Evolutionary conservation across 2,329 filamentous ascomycete genomes (phyloP), one percentile per base, ranked within the genome.

Genomic region (Aspergillus flavus): DNA sequence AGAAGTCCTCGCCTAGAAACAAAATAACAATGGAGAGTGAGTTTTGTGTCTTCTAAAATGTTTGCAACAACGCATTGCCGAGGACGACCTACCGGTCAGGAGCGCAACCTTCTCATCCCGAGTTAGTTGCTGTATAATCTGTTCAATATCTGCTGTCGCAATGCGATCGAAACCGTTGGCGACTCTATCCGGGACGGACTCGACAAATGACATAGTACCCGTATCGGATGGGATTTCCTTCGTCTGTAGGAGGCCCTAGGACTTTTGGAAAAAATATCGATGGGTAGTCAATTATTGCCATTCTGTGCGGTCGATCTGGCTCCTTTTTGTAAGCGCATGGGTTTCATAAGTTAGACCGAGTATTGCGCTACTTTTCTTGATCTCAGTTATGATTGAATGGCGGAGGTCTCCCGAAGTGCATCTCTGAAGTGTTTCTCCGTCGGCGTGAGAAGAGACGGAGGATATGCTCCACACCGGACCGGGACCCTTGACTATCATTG

Each of bases 41-140:
- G 43, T 10, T 21, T 11, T 39, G 34, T 39, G 14, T 26, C 9
- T 4, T 5, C 16, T 12, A 26, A 12, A 11, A 46, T 23, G n/a
- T 10, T 23, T 46, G 21, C 10, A 5, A 46, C 7, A 21, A 46
- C 16, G n/a, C 32, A 34, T 34, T 34, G 32, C 10, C 32, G 32
- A 34, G 26, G 36, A 39, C 41, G 66, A 45, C 69, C 58, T 67
- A 78, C 76, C 76, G 55, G 75, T 69, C 52, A 73, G 72, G 16
- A 77, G 69, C 34, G 71, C 64, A 66, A 85, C 84, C 78, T 89
- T 89, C 71, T 89, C 86, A 61, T 86, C 83, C 45, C 85, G 71
- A 12, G 81, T 85, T 34, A 89, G 73, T 63, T 78, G 77, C 41
- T 79, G 76, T 39, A 88, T 71, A 70, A 87, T 85, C 68, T 83